Base-by-base conservation (phyloP, 148 eudicot species). In the Rheum nobile region DNA sequence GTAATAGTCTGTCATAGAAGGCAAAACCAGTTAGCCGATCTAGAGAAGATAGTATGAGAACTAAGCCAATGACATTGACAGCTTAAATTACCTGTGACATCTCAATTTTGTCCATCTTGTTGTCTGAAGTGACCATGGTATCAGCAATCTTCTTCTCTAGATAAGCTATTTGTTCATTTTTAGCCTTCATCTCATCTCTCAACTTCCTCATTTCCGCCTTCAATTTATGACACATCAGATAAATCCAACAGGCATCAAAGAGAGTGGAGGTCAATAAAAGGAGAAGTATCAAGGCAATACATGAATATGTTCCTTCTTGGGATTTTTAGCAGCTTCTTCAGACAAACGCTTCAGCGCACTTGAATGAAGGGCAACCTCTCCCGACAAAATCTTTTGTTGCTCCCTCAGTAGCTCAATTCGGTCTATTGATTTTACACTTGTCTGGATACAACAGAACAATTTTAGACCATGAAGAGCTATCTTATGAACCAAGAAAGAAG, bases 321-420 rank as follows among this genome's bases (percentile, higher is more conserved):
- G 90, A 78, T 84, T 82, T 77, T 80, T 84, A 61, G 83, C 74
- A 71, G 88, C 91, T 75, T 87, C 97, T 80, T 85, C 92, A 14
- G 96, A 95, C 83, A 92, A 85, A 67, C 97, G 88, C 80, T 91
- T 92, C 61, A 95, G 76, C 79, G 86, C 83, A 85, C 99, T 91
- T 77, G 87, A 86, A 80, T 90, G 96, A 34, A 92, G 90, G 39
- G 96, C 96, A 83, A 92, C 92, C 86, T 95, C 98, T 39, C 96
- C 97, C 43, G 89, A 88, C 84, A 95, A 82, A 72, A 95, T 86
- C 84, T 95, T 95, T 68, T 95, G 92, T 79, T 95, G 97, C 86
- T 95, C 97, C 75, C 91, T 88, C 77, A 91, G 80, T 44, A 95
- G 97, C 76, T 95, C 99, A 83, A 95, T 84, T 78, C 90, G 94